Conservation (phyloP, 129 eudicot genomes). For the Flaveria sonorensis region DNA sequence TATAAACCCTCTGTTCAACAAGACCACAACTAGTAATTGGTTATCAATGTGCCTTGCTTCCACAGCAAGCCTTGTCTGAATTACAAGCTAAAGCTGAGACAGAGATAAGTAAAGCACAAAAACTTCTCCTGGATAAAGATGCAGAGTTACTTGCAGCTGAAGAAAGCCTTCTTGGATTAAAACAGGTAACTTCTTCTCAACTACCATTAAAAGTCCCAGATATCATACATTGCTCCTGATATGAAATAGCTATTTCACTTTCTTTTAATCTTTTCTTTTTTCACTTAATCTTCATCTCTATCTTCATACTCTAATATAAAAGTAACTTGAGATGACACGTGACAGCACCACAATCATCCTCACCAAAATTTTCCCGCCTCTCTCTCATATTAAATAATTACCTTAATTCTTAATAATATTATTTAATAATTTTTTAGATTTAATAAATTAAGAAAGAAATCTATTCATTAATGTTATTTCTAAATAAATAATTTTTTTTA, state of each 20-base stretch:
- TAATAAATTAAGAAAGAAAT: too few relatives aligned
- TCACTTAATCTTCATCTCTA: too few relatives aligned
- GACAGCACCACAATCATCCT: too few relatives aligned
- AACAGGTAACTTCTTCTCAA: conserved; percentile 51
- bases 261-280: background rate
- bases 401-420: too few relatives aligned
- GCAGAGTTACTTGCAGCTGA: conserved; percentile 77
- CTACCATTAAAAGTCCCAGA: background rate
- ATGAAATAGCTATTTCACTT: conserved; percentile 6
- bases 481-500: too few relatives aligned
- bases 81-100: conserved; percentile 82
- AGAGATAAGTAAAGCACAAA: conserved; percentile 70
- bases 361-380: too few relatives aligned
- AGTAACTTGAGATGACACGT: too few relatives aligned
- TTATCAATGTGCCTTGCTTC: conserved; percentile 15
- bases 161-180: conserved; percentile 75
- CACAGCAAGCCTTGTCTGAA: conserved; percentile 63
- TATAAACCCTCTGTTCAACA: background rate
- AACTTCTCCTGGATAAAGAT: conserved; percentile 72
- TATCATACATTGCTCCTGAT: background rate
- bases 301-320: too few relatives aligned
- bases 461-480: too few relatives aligned
- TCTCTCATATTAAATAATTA: too few relatives aligned
- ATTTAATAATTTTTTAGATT: too few relatives aligned
- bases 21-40: conserved; percentile 5